phyloP scores from a whole-genome alignment of 1,284 basidiomycete species.

The Tilletia setariae region DNA sequence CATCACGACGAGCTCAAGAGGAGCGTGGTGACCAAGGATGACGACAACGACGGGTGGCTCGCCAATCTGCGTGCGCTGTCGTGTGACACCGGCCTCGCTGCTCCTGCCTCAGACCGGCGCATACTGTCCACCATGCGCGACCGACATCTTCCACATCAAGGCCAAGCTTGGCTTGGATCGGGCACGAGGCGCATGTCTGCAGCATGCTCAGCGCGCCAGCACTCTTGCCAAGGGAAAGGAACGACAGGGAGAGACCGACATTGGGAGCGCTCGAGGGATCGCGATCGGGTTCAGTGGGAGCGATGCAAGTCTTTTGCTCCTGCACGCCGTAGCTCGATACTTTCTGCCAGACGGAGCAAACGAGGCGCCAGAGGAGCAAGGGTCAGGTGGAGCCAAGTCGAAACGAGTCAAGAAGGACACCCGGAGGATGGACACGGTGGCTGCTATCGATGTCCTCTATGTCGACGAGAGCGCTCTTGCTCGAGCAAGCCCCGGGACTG shows the following conservation, averaged over 20 bases:
- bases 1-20: too few relatives aligned
- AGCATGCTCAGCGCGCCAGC: constrained; percentile 27
- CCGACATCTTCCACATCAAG: constrained; percentile 37
- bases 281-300: constrained; percentile 27
- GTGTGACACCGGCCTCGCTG: not conserved
- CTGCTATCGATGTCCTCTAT: constrained; percentile 40
- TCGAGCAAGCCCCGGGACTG: not conserved
- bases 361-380: not conserved
- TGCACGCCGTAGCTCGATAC: constrained; percentile 21
- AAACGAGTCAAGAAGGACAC: constrained; percentile 11
- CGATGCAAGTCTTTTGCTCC: constrained; percentile 20
- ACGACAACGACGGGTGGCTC: too few relatives aligned
- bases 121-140: constrained; percentile 39
- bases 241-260: not conserved
- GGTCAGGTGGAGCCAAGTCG: constrained; percentile 3
- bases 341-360: constrained; percentile 22
- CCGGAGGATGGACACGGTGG: constrained; percentile 32
- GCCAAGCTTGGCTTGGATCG: constrained; percentile 37
- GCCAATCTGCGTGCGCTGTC: constrained; percentile 10
- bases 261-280: constrained; percentile 15
- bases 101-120: constrained; percentile 16
- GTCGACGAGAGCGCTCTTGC: constrained; percentile 35
- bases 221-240: not conserved
- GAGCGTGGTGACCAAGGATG: too few relatives aligned
- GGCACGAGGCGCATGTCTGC: constrained; percentile 38